Evolutionary conservation across 2,329 filamentous ascomycete genomes (phyloP), one percentile per base, ranked within the genome.

Genomic region (Diaporthe caulivora): DNA sequence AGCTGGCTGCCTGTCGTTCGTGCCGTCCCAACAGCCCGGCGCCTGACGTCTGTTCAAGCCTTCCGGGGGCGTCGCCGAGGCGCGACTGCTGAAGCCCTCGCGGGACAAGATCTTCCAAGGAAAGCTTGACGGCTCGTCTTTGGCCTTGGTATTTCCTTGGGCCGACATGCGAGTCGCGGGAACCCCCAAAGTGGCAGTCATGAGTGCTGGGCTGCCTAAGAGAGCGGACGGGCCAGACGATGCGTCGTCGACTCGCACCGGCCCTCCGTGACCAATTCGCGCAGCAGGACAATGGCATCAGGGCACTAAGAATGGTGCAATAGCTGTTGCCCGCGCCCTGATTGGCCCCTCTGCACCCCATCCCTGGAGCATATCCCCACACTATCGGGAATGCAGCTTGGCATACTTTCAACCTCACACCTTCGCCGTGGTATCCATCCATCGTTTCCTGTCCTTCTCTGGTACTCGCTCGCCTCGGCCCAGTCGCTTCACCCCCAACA

Each of bases 221-320:
- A 34, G 17, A 58, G 8, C 18, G 31, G 47, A 47, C 8, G 26
- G 53, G 26, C 11, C 67, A 49, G 49, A 15, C 49, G 54, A 49
- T 40, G 68, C 31, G 54, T 60, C 42, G 68, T 60, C 55, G 47
- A 70, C 29, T 65, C 68, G 47, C 44, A 31, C 18, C n/a, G 54
- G 4, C 29, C 29, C 42, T 60, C 57, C 37, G 29, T 60, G 51
- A 60, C 49, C 65, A 54, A 54, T 55, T 69, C 17, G 34, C 51
- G 18, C 40, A 42, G 31, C n/a, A 26, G 18, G 58, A 53, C 69
- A 71, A 71, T 71, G 69, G 69, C 69, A 71, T 71, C 69, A 71
- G 44, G 55, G 55, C 69, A 44, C 69, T 62, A 71, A 62, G 44
- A 40, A 71, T 71, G 69, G 42, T 71, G 69, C 69, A 71, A 71